Evolutionary conservation across 345 rosid genomes (phyloP), one percentile per base, ranked within the genome.

Genomic region (Toxicodendron radicans): DNA sequence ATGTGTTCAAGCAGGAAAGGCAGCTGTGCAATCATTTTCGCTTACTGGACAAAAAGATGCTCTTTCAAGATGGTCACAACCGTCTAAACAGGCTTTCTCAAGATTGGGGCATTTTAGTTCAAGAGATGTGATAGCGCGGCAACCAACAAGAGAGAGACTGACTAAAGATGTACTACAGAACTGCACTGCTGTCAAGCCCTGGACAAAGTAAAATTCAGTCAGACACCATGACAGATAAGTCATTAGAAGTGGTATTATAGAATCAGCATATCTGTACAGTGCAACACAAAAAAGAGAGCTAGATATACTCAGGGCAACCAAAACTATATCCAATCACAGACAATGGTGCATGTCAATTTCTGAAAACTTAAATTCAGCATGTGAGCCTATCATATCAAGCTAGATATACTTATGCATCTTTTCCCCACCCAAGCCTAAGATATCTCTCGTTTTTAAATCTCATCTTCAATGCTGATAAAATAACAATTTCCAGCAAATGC

Each of bases 1-100:
- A 27, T 49, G 16, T 72, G n/a, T 59, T 61, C 32, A 5, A 61
- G 24, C 66, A 59, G 18, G 45, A 68, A 16, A 52, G 58, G 52
- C n/a, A 1, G 33, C 12, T 12, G n/a, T 10, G 17, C 46, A 48
- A 71, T 72, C 18, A 27, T 27, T 61, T n/a, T n/a, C n/a, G n/a
- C 97, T 91, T 87, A 96, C 98, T 32, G 98, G 98, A 81, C 76
- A 84, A 85, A 96, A 96, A 71, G 90, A 81, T 54, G 97, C 99
- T 66, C 81, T 87, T 79, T 93, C 94, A 66, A 96, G 95, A 89
- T 89, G 97, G 85, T 91, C 99, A 73, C 98, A 96, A 21, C 99
- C 99, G 85, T 96, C 98, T 79, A 96, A 85, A 80, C 88, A 88
- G 45, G 90, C 87, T 76, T 88, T 83, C 88, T 93, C 93, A 72